Evolutionary conservation across 2,329 filamentous ascomycete species (phyloP).

Genomic region (Huntiella savannae): DNA sequence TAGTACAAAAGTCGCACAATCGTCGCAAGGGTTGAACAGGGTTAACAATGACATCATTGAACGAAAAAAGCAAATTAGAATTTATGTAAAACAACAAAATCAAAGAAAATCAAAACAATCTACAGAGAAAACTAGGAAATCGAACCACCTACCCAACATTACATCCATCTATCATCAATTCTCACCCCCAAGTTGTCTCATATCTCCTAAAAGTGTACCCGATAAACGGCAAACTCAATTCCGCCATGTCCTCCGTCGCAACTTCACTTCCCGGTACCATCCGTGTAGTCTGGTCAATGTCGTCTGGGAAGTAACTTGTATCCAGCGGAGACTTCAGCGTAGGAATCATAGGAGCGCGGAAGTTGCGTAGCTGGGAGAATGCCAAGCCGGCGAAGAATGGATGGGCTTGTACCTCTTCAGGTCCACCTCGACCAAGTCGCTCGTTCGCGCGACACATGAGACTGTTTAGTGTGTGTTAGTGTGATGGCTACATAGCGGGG

Average conservation of each 20-base stretch:
- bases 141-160: too few relatives aligned
- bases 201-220: constrained; percentile 17
- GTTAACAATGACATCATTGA: too few relatives aligned
- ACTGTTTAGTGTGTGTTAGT: constrained; percentile 25
- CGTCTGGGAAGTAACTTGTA: constrained; percentile 96
- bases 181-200: constrained; percentile 10
- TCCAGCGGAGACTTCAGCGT: constrained; percentile 85
- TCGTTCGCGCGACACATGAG: constrained; percentile 89
- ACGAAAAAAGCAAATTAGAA: too few relatives aligned
- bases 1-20: too few relatives aligned
- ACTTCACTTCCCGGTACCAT: constrained; percentile 6
- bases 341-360: constrained; percentile 90
- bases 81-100: not conserved
- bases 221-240: constrained; percentile 74
- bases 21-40: too few relatives aligned
- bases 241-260: constrained; percentile 53
- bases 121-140: too few relatives aligned
- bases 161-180: too few relatives aligned
- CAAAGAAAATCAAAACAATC: not conserved
- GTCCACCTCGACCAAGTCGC: constrained; percentile 70
- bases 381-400: constrained; percentile 94
- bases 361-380: constrained; percentile 79
- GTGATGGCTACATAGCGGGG: constrained; percentile 14
- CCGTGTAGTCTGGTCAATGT: constrained; percentile 80
- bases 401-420: constrained; percentile 82